phyloP scores from a whole-genome alignment of 192 early-diverging fungal genomes.

The Rhizophagus prolifer region DNA sequence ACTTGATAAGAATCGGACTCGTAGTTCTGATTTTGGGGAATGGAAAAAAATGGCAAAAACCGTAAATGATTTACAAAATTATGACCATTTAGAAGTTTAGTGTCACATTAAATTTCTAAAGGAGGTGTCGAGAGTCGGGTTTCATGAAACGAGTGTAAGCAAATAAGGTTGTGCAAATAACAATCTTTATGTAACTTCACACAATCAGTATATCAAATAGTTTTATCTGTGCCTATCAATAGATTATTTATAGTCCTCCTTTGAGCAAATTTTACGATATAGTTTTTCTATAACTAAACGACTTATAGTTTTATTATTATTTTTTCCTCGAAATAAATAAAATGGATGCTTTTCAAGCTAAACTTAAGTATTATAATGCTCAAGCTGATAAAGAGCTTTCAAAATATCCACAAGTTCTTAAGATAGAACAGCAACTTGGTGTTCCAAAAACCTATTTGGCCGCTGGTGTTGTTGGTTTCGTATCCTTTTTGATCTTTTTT shows the following conservation, averaged over 20 bases:
- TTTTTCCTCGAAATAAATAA: not conserved
- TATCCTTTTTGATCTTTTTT: constrained; percentile 83
- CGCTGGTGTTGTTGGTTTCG: constrained; percentile 58
- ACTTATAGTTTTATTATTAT: not conserved
- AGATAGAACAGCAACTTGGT: constrained; percentile 73
- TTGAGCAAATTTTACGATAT: not conserved
- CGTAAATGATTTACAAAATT: no score
- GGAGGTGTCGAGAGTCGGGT: no score
- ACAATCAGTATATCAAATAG: not conserved
- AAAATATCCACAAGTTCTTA: constrained; percentile 61
- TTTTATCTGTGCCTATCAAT: not conserved
- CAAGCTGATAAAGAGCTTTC: constrained; percentile 76
- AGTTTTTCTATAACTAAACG: no score
- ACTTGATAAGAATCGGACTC: not conserved
- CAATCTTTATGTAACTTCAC: not conserved
- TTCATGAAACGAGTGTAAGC: no score
- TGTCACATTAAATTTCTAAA: no score
- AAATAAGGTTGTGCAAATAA: no score
- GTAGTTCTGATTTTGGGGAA: no score
- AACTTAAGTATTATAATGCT: constrained; percentile 37
- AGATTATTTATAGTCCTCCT: not conserved
- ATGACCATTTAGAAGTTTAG: no score
- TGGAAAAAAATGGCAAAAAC: no score
- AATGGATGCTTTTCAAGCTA: not conserved
- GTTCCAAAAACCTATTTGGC: constrained; percentile 89